Evolutionary conservation across 768 basidiomycete species (phyloP).

Genomic region (Macrolepiota albuminosa): DNA sequence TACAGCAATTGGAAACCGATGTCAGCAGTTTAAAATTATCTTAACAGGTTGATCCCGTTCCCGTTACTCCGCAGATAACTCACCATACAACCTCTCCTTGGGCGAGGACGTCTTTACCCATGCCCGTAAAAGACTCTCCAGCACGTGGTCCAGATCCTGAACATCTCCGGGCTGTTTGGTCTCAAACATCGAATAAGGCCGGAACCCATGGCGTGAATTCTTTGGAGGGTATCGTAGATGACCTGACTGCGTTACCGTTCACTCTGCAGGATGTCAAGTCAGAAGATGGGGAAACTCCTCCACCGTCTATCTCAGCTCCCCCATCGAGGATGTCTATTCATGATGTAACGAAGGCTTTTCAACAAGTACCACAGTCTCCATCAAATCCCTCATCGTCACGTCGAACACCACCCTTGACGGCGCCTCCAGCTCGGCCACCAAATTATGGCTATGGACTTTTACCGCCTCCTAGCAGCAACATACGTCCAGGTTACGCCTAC

Average conservation of each 20-base stretch:
- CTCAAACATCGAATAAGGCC: constrained; percentile 70
- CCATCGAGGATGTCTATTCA: constrained; percentile 76
- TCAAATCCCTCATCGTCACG: constrained; percentile 38
- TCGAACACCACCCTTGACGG: constrained; percentile 45
- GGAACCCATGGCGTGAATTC: constrained; percentile 69
- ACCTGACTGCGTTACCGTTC: constrained; percentile 74
- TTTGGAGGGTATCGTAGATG: constrained; percentile 79
- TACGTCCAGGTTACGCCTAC: constrained; percentile 61
- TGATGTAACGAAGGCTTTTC: constrained; percentile 84
- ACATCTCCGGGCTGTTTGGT: constrained; percentile 82
- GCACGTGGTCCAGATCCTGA: constrained; percentile 75
- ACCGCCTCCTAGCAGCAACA: constrained; percentile 40
- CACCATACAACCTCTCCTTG: constrained; percentile 39
- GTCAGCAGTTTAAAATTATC: neutral
- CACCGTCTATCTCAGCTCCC: constrained; percentile 49
- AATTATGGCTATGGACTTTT: constrained; percentile 37
- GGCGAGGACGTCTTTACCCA: constrained; percentile 49
- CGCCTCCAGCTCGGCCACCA: constrained; percentile 43
- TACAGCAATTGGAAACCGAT: neutral
- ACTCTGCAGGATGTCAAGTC: constrained; percentile 83
- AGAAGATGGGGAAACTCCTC: constrained; percentile 79
- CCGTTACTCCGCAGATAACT: neutral
- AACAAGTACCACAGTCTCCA: constrained; percentile 70
- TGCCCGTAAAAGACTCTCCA: constrained; percentile 63
- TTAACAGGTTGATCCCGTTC: constrained; percentile 1